Evolutionary conservation across 1,284 basidiomycete genomes (phyloP).

Genomic region (Macrocybe sp.): DNA sequence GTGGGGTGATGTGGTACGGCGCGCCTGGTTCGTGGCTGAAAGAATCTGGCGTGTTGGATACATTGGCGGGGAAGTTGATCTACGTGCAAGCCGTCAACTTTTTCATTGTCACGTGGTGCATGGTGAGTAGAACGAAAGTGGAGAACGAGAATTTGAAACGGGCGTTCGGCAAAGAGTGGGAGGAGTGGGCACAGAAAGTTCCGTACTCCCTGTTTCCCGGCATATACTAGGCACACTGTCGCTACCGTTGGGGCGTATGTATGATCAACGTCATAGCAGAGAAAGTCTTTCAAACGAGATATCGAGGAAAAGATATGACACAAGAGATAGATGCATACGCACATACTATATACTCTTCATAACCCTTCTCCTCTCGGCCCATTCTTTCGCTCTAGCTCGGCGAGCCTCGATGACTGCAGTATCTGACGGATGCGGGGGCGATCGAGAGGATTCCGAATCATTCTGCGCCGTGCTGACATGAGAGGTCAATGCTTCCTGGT

Average conservation of each 20-base stretch:
- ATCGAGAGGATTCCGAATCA: too few species aligned
- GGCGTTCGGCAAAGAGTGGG: conserved; percentile 1
- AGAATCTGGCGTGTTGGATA: background rate
- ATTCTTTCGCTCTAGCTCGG: conserved; percentile 48
- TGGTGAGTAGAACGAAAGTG: background rate
- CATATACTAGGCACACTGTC: background rate
- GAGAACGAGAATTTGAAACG: background rate
- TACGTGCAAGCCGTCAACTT: background rate
- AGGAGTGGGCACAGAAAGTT: background rate
- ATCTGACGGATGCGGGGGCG: background rate
- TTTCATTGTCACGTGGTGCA: background rate
- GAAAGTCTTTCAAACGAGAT: too few species aligned
- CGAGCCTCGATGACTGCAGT: conserved; percentile 39
- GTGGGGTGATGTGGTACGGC: background rate
- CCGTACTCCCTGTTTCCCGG: background rate
- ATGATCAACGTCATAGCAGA: too few species aligned
- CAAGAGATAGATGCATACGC: too few species aligned
- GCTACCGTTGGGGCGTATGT: too few species aligned
- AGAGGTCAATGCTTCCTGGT: too few species aligned
- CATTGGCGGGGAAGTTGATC: background rate
- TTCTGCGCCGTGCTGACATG: too few species aligned
- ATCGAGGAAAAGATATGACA: too few species aligned
- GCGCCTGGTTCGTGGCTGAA: conserved; percentile 1
- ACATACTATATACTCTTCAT: background rate
- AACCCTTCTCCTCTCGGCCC: conserved; percentile 42